Base-by-base conservation (phyloP, 2,329 filamentous ascomycete species). In the Colletotrichum paranaense region DNA sequence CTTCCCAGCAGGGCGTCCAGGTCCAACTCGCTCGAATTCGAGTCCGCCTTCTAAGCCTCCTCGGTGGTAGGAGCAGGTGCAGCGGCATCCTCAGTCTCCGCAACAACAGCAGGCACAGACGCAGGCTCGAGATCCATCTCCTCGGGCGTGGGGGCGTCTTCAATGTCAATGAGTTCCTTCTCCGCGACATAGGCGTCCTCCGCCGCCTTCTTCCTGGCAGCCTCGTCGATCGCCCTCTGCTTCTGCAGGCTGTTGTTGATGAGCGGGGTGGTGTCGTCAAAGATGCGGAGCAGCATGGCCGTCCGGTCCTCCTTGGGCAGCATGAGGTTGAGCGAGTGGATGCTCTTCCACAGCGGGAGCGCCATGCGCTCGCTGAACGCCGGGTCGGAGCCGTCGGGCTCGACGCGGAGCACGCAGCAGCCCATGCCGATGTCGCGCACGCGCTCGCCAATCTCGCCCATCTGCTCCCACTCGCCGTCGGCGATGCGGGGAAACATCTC, bases 401-500 rank as follows among this genome's bases (percentile, higher is more conserved):
- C 94, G 57, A 98, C 88, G 62, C 94, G 90, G 22, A 99, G 87
- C 56, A 99, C 94, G 81, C 94, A 97, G 86, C 97, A 99, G 30
- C 97, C 97, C 91, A 97, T 95, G 56, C 90, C 89, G 12, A 98
- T 91, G 74, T 94, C 92, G 59, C 91, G 88, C 1, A 97, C 93
- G 64, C 92, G 89, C 83, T 95, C 93, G 73, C 95, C 95, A 74
- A 98, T 96, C 86, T 98, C 97, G 74, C 93, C 93, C 46, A 98
- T 90, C 62, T 91, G 88, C 81, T 91, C 88, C 90, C 92, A 95
- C 71, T 90, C 92, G 67, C 92, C 91, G 72, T 92, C 91, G 74
- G 91, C 88, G 73, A 98, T 92, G 81, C 95, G 95, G 65, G 96
- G 95, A 85, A 99, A 99, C 94, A 99, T 98, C 84, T 99, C 96